Conservation (phyloP, 345 rosid genomes). For the Eucalyptus melliodora region DNA sequence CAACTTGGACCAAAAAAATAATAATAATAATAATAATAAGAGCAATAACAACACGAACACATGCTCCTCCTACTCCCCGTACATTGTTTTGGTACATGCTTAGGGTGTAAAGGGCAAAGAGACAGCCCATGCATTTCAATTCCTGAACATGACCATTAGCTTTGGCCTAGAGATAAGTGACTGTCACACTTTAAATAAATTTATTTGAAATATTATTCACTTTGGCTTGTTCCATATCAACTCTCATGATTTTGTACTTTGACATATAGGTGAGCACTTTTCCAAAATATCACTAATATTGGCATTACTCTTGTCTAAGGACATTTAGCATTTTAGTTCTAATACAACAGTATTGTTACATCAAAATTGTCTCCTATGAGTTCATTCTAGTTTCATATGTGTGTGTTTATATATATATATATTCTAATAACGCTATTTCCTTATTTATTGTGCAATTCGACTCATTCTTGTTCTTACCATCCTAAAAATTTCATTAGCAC, state of each 20-base stretch:
- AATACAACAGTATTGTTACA: background rate
- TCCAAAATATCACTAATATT: background rate
- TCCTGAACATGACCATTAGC: background rate
- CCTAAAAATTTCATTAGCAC: fast-evolving
- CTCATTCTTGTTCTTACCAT: fast-evolving
- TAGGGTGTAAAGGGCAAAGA: background rate
- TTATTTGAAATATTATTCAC: background rate
- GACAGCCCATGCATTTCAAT: background rate
- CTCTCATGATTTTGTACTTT: background rate
- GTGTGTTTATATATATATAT: fast-evolving
- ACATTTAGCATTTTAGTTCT: background rate
- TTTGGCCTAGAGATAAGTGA: background rate
- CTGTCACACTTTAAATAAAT: background rate
- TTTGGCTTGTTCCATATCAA: background rate
- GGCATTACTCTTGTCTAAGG: background rate
- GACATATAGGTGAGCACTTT: background rate
- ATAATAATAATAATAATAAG: no score
- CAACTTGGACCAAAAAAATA: background rate
- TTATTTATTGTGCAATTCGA: fast-evolving
- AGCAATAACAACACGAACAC: background rate
- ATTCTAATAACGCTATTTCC: background rate
- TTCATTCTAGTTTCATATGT: background rate
- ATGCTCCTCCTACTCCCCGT: background rate
- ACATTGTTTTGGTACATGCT: background rate
- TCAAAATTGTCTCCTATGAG: background rate